A percentile compares a stretch with the other conserved stretches of the same genome.
These are phyloP conservation scores for Aspergillus eucalypticola DNA, from an alignment of 2,329 filamentous ascomycete genomes.

Conservation along the genomic window DNA sequence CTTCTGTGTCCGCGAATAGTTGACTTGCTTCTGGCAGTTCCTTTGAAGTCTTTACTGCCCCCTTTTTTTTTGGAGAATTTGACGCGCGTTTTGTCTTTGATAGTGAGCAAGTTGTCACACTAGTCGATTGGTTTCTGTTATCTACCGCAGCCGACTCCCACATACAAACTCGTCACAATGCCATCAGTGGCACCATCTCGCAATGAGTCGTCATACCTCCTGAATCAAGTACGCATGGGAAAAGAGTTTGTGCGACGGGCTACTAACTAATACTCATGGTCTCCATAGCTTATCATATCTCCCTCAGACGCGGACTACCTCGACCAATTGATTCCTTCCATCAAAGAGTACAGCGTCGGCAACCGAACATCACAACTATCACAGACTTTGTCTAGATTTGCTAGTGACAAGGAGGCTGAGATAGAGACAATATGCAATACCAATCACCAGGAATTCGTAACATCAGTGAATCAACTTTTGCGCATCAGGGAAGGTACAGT, in stretches of 20 bases:
- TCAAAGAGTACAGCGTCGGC: constrained; percentile 82
- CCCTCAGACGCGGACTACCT: constrained; percentile 91
- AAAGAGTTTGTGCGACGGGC: neutral
- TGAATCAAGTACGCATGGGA: constrained; percentile 41
- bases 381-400: constrained; percentile 77
- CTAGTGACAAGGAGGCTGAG: constrained; percentile 81
- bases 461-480: constrained; percentile 91
- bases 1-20: too few species aligned
- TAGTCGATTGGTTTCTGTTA: neutral
- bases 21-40: neutral
- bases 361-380: constrained; percentile 72
- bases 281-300: constrained; percentile 78
- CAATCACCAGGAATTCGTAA: constrained; percentile 95
- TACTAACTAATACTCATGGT: constrained; percentile 14
- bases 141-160: neutral
- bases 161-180: constrained; percentile 26
- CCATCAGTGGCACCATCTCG: constrained; percentile 36
- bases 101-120: neutral
- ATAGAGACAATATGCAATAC: constrained; percentile 94
- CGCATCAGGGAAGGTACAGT: constrained; percentile 89
- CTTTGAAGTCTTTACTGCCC: too few species aligned
- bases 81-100: neutral
- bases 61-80: too few species aligned
- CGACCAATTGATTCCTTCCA: constrained; percentile 89
- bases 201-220: constrained; percentile 40